Evolutionary conservation across 2,329 filamentous ascomycete species (phyloP).

Genomic region (Botrytis aclada): DNA sequence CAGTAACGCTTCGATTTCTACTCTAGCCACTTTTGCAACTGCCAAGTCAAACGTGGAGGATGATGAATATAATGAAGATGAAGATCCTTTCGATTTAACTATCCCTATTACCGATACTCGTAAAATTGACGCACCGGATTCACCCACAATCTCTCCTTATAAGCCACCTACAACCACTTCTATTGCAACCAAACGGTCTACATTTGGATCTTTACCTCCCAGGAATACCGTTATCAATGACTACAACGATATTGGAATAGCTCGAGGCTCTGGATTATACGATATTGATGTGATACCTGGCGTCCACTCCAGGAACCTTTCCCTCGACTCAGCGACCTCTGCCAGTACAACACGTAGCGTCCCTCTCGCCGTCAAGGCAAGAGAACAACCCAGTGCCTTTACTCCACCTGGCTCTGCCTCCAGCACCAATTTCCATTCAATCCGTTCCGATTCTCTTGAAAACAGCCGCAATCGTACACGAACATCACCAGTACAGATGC

Average conservation of each 20-base stretch:
- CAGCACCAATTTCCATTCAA: neutral
- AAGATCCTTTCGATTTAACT: slow-evolving; percentile 26
- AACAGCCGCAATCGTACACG: slow-evolving; percentile 23
- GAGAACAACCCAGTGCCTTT: slow-evolving; percentile 27
- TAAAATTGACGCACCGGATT: neutral
- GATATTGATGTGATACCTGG: slow-evolving; percentile 48
- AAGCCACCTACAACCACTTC: slow-evolving; percentile 22
- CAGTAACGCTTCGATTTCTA: slow-evolving; percentile 59
- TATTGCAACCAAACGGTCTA: slow-evolving; percentile 30
- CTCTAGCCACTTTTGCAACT: slow-evolving; percentile 60
- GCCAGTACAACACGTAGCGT: slow-evolving; percentile 60
- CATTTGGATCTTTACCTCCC: slow-evolving; percentile 31
- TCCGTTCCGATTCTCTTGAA: slow-evolving; percentile 21
- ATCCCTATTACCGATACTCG: neutral
- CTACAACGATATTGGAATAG: slow-evolving; percentile 17
- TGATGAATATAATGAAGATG: slow-evolving; percentile 40
- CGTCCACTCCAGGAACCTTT: slow-evolving; percentile 44
- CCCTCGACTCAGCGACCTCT: slow-evolving; percentile 39
- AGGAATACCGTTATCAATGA: slow-evolving; percentile 20
- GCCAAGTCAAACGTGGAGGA: slow-evolving; percentile 51
- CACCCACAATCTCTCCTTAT: slow-evolving; percentile 6
- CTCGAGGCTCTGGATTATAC: slow-evolving; percentile 24
- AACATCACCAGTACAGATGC: slow-evolving; percentile 36
- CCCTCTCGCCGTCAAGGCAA: slow-evolving; percentile 55
- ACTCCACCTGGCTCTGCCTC: slow-evolving; percentile 14